phyloP scores from a whole-genome alignment of 345 rosid genomes.

The Cardiospermum halicacabum region DNA sequence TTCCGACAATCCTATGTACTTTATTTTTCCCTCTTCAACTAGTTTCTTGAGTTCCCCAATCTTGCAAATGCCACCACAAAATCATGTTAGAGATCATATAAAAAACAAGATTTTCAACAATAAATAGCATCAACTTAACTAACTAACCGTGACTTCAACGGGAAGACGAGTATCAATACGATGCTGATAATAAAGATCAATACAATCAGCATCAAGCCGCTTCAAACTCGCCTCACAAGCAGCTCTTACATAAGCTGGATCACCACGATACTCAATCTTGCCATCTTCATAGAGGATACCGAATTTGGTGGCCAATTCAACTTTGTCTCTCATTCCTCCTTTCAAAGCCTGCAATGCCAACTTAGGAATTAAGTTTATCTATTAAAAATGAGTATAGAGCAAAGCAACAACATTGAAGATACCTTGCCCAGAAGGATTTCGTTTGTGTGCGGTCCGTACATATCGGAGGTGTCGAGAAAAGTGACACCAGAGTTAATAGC shows the following conservation, averaged over 20 bases:
- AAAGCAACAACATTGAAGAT: no score
- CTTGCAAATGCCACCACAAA: no score
- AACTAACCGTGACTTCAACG: slow-evolving; percentile 9
- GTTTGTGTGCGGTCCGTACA: no score
- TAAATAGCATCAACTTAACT: background rate
- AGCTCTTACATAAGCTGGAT: slow-evolving; percentile 39
- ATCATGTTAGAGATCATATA: no score
- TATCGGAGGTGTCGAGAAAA: no score
- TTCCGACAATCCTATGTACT: slow-evolving; percentile 64
- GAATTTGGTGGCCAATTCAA: slow-evolving; percentile 16
- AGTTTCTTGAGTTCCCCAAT: slow-evolving; percentile 69
- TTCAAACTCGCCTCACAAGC: slow-evolving; percentile 36
- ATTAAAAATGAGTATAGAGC: no score
- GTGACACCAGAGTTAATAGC: no score
- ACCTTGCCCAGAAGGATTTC: slow-evolving; percentile 7
- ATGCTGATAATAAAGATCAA: slow-evolving; percentile 20
- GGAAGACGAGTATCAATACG: slow-evolving; percentile 32
- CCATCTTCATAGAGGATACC: background rate
- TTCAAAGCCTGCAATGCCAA: slow-evolving; percentile 14
- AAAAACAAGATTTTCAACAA: background rate
- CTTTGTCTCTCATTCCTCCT: slow-evolving; percentile 13
- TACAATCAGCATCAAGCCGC: no score
- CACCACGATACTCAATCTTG: slow-evolving; percentile 19
- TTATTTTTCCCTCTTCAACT: slow-evolving; percentile 70
- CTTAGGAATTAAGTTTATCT: no score